Evolutionary conservation across 1,284 basidiomycete genomes (phyloP).

Genomic region (Binderoboletus segoi): DNA sequence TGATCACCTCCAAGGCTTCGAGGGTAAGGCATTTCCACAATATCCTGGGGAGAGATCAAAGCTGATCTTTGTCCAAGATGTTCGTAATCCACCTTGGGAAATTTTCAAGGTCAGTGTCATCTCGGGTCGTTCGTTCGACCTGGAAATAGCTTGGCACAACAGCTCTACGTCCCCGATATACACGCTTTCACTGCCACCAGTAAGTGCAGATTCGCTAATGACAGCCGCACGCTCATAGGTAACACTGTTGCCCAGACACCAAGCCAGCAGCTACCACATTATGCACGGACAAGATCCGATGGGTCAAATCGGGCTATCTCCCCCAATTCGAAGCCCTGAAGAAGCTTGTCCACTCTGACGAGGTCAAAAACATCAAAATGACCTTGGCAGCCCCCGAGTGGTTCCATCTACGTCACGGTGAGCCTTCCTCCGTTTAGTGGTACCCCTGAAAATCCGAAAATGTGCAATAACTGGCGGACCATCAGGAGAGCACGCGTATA

Average conservation of each 20-base stretch:
- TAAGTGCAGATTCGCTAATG: slow-evolving; percentile 31
- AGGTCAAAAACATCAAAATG: slow-evolving; percentile 69
- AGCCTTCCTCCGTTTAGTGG: neutral
- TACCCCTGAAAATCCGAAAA: too few relatives aligned
- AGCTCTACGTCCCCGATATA: slow-evolving; percentile 47
- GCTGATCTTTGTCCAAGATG: slow-evolving; percentile 18
- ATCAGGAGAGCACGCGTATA: slow-evolving; percentile 27
- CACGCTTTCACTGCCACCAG: slow-evolving; percentile 58
- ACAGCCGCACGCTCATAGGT: slow-evolving; percentile 29
- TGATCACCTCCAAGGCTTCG: slow-evolving; percentile 29
- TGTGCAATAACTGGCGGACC: too few relatives aligned
- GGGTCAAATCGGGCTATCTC: slow-evolving; percentile 65
- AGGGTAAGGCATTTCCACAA: slow-evolving; percentile 14
- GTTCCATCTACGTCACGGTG: slow-evolving; percentile 74
- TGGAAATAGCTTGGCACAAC: neutral
- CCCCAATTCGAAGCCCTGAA: slow-evolving; percentile 64
- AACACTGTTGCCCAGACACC: slow-evolving; percentile 45
- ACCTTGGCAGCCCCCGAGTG: slow-evolving; percentile 76
- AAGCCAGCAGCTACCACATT: slow-evolving; percentile 48
- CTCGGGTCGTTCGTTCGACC: neutral
- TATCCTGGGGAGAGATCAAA: neutral
- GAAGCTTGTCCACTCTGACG: slow-evolving; percentile 55
- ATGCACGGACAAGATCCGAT: slow-evolving; percentile 63
- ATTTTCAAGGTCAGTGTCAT: slow-evolving; percentile 27
- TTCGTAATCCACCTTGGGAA: slow-evolving; percentile 26